Percentiles rank a stretch among this genome's conserved stretches.
These are phyloP conservation scores for Salix exigua DNA, from an alignment of 345 rosid species.

Conservation along the genomic window DNA sequence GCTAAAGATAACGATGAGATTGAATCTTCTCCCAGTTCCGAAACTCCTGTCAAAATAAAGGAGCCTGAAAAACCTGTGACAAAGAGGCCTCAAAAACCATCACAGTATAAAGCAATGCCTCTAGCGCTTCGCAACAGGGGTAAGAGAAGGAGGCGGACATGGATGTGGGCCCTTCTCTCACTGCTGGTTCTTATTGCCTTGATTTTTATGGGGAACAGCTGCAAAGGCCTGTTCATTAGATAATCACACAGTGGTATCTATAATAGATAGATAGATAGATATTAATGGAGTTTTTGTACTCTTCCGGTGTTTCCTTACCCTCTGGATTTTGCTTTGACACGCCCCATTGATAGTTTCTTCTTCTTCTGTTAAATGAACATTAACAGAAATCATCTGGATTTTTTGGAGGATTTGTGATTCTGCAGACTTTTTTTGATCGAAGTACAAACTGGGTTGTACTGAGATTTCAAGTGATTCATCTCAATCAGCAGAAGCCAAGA, in stretches of 20 bases:
- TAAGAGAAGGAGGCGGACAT: conserved; percentile 62
- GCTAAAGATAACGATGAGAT: conserved; percentile 21
- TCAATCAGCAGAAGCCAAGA: too few relatives aligned
- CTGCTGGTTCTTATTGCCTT: conserved; percentile 36
- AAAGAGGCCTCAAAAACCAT: conserved; percentile 42
- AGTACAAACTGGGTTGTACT: too few relatives aligned
- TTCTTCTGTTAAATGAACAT: background rate
- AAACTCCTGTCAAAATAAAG: conserved; percentile 35
- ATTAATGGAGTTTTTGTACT: background rate
- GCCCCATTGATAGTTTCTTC: background rate
- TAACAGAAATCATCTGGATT: background rate
- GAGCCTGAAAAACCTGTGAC: conserved; percentile 35
- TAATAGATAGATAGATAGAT: too few relatives aligned
- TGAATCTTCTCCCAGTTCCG: conserved; percentile 28
- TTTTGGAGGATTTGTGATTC: background rate
- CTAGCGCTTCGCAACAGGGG: conserved; percentile 66
- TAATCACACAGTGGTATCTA: conserved; percentile 10
- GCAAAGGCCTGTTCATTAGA: background rate
- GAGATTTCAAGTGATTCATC: too few relatives aligned
- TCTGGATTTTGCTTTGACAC: background rate
- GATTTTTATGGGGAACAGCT: conserved; percentile 51
- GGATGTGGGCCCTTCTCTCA: conserved; percentile 67
- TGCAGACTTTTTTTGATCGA: background rate
- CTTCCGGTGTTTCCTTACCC: background rate
- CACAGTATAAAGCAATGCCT: conserved; percentile 51